Evolutionary conservation across 2,329 filamentous ascomycete genomes (phyloP).

Genomic region (Fusarium floridanum): DNA sequence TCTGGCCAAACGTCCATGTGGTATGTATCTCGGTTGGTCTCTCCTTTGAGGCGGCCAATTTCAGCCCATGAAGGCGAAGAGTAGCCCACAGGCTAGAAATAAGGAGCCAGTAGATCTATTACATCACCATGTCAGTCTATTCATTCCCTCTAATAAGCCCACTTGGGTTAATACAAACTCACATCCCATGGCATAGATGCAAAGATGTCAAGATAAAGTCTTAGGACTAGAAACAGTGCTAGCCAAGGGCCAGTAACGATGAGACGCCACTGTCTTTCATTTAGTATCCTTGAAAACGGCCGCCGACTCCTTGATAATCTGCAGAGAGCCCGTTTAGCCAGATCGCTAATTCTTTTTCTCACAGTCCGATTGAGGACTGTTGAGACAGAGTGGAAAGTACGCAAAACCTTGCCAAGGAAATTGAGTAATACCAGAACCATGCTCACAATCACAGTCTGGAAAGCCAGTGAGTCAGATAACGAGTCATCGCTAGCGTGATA

Average conservation of each 20-base stretch:
- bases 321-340: background rate
- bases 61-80: background rate
- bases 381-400: background rate
- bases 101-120: background rate
- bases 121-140: background rate
- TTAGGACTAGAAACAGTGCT: background rate
- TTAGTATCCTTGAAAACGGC: background rate
- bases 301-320: rapidly evolving
- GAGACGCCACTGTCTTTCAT: background rate
- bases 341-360: background rate
- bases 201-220: background rate
- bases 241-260: background rate
- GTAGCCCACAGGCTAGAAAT: background rate
- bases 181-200: background rate
- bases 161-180: background rate
- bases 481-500: no score
- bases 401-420: background rate
- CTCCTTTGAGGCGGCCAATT: no score
- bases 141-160: no score
- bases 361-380: background rate
- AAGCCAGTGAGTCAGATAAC: background rate
- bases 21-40: no score
- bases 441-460: background rate
- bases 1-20: slow-evolving; percentile 13
- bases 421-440: background rate